Percentiles rank a stretch among this genome's conserved stretches.
Evolutionary conservation across 2,329 filamentous ascomycete genomes (phyloP).

Genomic region (Aureobasidium sp.): DNA sequence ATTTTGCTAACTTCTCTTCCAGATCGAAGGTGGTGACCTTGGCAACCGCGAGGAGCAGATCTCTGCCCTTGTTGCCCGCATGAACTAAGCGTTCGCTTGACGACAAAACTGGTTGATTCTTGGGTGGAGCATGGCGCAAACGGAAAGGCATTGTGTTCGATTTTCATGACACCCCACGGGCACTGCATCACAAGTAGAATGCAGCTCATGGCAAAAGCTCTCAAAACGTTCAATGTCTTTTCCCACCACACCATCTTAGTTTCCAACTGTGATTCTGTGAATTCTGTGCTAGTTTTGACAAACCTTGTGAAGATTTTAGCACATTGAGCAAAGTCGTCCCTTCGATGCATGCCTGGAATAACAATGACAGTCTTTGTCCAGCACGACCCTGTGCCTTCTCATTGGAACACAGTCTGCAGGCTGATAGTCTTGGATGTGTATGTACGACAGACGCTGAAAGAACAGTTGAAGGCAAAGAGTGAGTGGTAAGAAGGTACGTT

Average conservation of each 20-base stretch:
- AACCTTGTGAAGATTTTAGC: too few relatives aligned
- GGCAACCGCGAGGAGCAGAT: conserved; percentile 99
- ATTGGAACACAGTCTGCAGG: too few relatives aligned
- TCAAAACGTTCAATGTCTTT: conserved; percentile 15
- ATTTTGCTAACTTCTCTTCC: conserved; percentile 30
- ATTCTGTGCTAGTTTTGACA: neutral
- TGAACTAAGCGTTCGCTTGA: conserved; percentile 62
- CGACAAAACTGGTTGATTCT: neutral
- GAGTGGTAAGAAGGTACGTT: too few relatives aligned
- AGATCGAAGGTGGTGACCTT: conserved; percentile 85
- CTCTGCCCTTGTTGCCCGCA: conserved; percentile 91
- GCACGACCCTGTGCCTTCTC: too few relatives aligned
- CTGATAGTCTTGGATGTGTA: too few relatives aligned
- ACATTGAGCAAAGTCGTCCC: too few relatives aligned
- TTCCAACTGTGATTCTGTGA: neutral
- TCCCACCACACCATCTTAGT: neutral
- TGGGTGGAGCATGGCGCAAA: conserved; percentile 12
- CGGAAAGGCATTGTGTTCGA: conserved; percentile 11
- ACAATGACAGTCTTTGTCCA: too few relatives aligned
- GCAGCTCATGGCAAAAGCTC: conserved; percentile 14
- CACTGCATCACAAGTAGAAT: conserved; percentile 9
- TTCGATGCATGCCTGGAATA: too few relatives aligned
- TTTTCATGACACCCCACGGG: conserved; percentile 11
- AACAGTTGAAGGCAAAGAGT: too few relatives aligned
- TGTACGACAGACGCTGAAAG: too few relatives aligned